These are phyloP conservation scores for Blastobotrys americana DNA, from an alignment of 805 yeast species.

Conservation along the genomic window DNA sequence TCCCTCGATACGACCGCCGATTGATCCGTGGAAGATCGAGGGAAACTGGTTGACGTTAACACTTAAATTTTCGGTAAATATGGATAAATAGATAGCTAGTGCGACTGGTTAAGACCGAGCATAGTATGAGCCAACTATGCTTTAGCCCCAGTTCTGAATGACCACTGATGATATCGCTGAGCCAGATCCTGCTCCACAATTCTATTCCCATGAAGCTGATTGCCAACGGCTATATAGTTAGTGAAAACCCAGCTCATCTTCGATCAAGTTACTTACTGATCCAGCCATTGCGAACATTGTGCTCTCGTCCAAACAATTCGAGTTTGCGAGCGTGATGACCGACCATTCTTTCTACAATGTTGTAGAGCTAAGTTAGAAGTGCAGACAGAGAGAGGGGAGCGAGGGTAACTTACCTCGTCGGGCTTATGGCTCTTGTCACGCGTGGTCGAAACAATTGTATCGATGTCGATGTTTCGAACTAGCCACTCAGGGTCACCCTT, in stretches of 20 bases:
- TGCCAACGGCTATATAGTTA: constrained; percentile 50
- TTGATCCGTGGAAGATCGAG: too few species aligned
- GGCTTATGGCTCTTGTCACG: constrained; percentile 90
- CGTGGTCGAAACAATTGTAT: constrained; percentile 71
- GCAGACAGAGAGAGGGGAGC: neutral
- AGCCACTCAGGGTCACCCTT: constrained; percentile 79
- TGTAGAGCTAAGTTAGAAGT: constrained; percentile 43
- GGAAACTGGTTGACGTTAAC: too few species aligned
- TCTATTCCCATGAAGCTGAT: constrained; percentile 57
- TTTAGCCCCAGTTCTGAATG: too few species aligned
- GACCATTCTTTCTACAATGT: constrained; percentile 74
- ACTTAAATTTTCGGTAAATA: too few species aligned
- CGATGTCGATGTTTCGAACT: constrained; percentile 58
- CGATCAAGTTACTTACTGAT: constrained; percentile 38
- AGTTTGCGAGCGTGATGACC: constrained; percentile 71
- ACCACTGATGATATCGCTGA: constrained; percentile 13
- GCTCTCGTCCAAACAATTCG: constrained; percentile 84
- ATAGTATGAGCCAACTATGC: too few species aligned
- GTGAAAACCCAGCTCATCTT: constrained; percentile 7
- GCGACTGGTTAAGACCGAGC: too few species aligned
- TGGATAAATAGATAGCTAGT: too few species aligned
- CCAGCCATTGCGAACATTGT: constrained; percentile 88
- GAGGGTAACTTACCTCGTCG: constrained; percentile 50
- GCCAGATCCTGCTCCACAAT: constrained; percentile 39
- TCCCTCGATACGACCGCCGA: too few species aligned